Conservation (phyloP, 805 yeast species). For the Candida hispaniensis region DNA sequence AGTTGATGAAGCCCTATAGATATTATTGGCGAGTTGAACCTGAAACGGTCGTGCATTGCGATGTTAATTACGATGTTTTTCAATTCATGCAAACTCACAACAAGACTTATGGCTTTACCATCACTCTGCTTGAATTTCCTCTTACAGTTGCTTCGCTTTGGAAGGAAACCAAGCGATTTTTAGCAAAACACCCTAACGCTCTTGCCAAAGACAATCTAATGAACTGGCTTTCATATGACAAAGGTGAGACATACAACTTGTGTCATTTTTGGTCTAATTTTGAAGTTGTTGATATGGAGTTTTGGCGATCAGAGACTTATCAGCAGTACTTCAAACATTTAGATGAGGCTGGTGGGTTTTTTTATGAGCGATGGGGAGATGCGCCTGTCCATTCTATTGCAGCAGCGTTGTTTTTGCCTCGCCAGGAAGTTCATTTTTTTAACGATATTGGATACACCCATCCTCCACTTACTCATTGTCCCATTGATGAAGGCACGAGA, state of each 20-base stretch:
- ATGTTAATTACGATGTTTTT: constrained; percentile 54
- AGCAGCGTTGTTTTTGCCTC: constrained; percentile 45
- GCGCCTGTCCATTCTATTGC: constrained; percentile 79
- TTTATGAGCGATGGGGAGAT: constrained; percentile 83
- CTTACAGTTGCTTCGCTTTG: constrained; percentile 56
- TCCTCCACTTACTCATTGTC: constrained; percentile 48
- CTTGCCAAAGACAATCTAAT: constrained; percentile 45
- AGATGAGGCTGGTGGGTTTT: constrained; percentile 62
- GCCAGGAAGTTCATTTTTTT: constrained; percentile 51
- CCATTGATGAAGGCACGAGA: constrained; percentile 40
- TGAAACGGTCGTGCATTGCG: constrained; percentile 49
- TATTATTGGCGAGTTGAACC: constrained; percentile 77
- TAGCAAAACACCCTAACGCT: constrained; percentile 38
- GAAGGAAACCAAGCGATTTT: constrained; percentile 41
- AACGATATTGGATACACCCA: constrained; percentile 65
- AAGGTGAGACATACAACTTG: constrained; percentile 53
- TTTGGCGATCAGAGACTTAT: constrained; percentile 48
- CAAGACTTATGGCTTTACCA: constrained; percentile 56
- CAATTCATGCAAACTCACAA: constrained; percentile 42
- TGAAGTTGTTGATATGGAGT: constrained; percentile 56
- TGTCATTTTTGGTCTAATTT: constrained; percentile 82
- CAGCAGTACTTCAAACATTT: constrained; percentile 46
- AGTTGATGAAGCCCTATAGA: constrained; percentile 45
- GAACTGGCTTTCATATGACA: constrained; percentile 53
- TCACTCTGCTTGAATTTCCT: constrained; percentile 51